Conservation (phyloP, 371 early-diverging fungal genomes). For the Lichtheimia ramosa region DNA sequence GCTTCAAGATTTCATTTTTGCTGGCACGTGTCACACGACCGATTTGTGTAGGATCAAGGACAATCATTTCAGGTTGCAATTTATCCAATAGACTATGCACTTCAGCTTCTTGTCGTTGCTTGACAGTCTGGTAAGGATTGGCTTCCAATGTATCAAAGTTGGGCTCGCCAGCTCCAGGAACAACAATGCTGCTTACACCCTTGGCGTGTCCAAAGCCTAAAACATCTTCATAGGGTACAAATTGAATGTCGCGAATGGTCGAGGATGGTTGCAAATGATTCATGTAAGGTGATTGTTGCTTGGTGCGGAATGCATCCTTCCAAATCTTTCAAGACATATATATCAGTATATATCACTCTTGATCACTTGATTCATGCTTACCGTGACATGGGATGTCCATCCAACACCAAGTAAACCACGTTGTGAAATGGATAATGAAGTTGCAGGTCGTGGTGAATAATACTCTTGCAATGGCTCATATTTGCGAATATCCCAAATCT, state of each 20-base stretch:
- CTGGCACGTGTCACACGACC: constrained; percentile 66
- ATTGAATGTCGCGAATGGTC: constrained; percentile 61
- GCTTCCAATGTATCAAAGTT: constrained; percentile 95
- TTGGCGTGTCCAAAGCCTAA: constrained; percentile 87
- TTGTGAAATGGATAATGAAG: constrained; percentile 81
- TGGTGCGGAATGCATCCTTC: constrained; percentile 83
- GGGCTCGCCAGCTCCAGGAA: constrained; percentile 95
- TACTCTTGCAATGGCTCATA: constrained; percentile 84
- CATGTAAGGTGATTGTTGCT: constrained; percentile 89
- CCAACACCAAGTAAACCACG: constrained; percentile 86
- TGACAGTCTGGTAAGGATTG: constrained; percentile 93
- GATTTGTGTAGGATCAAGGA: constrained; percentile 75
- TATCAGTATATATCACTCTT: not conserved
- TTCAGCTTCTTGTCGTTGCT: constrained; percentile 91
- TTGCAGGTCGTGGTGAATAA: constrained; percentile 73
- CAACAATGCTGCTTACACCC: constrained; percentile 84
- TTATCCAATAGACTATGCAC: constrained; percentile 93
- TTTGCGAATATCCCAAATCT: constrained; percentile 96
- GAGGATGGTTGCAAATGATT: constrained; percentile 69
- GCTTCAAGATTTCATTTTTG: constrained; percentile 45
- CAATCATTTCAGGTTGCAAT: constrained; percentile 87
- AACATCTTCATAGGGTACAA: constrained; percentile 98
- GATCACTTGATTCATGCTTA: constrained; percentile 21
- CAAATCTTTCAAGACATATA: constrained; percentile 54
- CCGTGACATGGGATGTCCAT: constrained; percentile 73